These are phyloP conservation scores for Arthrinium puccinioides DNA, from an alignment of 2,329 filamentous ascomycete species.

Conservation along the genomic window DNA sequence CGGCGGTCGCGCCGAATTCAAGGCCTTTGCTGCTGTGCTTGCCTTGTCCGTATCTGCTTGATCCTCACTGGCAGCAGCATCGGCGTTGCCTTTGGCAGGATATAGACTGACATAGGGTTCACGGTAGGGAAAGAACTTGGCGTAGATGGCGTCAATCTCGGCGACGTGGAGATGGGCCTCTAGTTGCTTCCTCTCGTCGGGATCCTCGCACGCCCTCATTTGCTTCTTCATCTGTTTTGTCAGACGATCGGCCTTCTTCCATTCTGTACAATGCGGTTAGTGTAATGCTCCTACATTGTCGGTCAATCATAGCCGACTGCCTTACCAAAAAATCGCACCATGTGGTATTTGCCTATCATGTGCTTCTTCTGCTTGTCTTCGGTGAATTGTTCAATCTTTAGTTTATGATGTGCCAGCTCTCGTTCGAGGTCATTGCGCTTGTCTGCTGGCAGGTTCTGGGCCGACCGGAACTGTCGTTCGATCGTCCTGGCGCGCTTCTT, in stretches of 20 bases:
- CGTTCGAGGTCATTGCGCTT: constrained; percentile 63
- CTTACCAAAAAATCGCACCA: constrained; percentile 77
- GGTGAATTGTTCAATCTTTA: constrained; percentile 53
- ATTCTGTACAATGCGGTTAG: constrained; percentile 53
- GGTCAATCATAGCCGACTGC: not conserved
- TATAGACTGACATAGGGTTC: constrained; percentile 64
- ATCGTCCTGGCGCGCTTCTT: constrained; percentile 69
- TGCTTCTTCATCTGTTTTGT: constrained; percentile 58
- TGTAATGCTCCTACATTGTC: too few species aligned
- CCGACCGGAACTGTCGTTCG: constrained; percentile 55
- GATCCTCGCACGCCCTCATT: constrained; percentile 42
- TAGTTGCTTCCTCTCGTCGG: constrained; percentile 43
- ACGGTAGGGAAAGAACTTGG: constrained; percentile 63
- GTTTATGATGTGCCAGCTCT: constrained; percentile 59
- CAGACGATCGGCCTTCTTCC: constrained; percentile 63
- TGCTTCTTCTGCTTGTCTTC: constrained; percentile 55
- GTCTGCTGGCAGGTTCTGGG: constrained; percentile 58
- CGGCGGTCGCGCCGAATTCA: constrained; percentile 43
- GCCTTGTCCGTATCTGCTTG: constrained; percentile 31
- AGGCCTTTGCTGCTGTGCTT: constrained; percentile 31
- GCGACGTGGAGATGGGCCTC: constrained; percentile 55
- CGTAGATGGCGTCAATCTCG: constrained; percentile 70
- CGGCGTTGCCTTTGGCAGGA: constrained; percentile 21
- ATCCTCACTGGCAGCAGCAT: constrained; percentile 21
- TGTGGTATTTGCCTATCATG: constrained; percentile 76